Base-by-base conservation (phyloP, 176 grass and related monocot genomes). In the Secale cereale region DNA sequence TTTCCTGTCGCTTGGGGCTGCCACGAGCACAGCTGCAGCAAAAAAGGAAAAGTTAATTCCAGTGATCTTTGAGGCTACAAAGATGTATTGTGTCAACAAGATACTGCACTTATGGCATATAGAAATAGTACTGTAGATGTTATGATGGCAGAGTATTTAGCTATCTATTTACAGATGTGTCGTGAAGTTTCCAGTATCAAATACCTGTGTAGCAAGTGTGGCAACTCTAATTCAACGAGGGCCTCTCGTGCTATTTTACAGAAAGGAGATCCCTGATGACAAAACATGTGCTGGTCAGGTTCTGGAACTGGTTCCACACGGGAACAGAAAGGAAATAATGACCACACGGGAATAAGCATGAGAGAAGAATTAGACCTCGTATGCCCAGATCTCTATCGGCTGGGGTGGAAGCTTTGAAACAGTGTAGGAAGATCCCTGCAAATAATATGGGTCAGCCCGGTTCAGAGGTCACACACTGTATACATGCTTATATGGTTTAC, bases 341-440 rank as follows among this genome's bases (percentile, higher is more conserved):
- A 22, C 19, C 10, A 19, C 15, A 36, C 0, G 23, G 64, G n/a
- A n/a, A 61, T 56, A 50, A 0, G 54, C 54, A 79, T 40, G 16
- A 81, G 13, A 32, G 37, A 54, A 17, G 29, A 91, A 48, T 39
- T 77, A 75, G 30, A 98, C 96, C 93, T 98, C 96, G 67, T 95
- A 98, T 79, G 93, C 85, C 96, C 96, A 98, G 66, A 95, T 82
- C 79, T 98, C 91, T 80, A 98, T 94, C 29, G 93, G 91, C 69
- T 79, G 50, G 23, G 93, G 46, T 61, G 96, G 93, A 81, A 84
- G 75, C 88, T 94, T 98, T 66, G 96, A 80, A 78, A 91, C 82
- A 59, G 76, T 84, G 74, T 98, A 98, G 9, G 81, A 83, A 87
- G 65, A 87, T 22, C 96, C 93, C 96, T 98, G 88, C 23, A 79